Evolutionary conservation across 1,284 basidiomycete genomes (phyloP).

Genomic region (Bondarzewia mesenterica): DNA sequence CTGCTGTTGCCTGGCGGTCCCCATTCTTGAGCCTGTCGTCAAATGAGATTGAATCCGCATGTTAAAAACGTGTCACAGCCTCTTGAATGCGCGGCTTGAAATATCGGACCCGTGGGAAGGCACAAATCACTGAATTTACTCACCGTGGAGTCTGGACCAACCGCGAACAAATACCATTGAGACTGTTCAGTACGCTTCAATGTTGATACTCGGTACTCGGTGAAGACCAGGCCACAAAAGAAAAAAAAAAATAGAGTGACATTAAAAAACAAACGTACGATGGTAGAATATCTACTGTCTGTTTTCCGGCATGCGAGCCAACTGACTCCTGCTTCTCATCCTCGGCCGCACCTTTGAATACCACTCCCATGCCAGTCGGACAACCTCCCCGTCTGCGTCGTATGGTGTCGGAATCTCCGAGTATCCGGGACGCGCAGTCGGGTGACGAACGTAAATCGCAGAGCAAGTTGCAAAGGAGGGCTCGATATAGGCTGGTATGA

Average conservation of each 20-base stretch:
- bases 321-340: conserved; percentile 59
- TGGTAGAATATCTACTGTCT: conserved; percentile 17
- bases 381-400: conserved; percentile 86
- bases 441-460: conserved; percentile 90
- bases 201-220: too few species aligned
- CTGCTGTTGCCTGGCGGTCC: not conserved
- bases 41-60: not conserved
- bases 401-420: conserved; percentile 92
- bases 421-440: conserved; percentile 87
- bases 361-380: conserved; percentile 90
- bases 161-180: too few species aligned
- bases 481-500: conserved; percentile 94
- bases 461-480: conserved; percentile 89
- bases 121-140: too few species aligned
- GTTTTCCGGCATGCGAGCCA: conserved; percentile 67
- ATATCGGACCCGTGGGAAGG: too few species aligned
- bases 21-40: too few species aligned
- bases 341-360: conserved; percentile 69
- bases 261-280: too few species aligned
- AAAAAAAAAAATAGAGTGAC: too few species aligned
- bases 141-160: too few species aligned
- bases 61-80: not conserved
- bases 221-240: too few species aligned
- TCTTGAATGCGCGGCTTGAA: too few species aligned
- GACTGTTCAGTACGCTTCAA: too few species aligned